phyloP scores from a whole-genome alignment of 208 protist species.

The Acanthamoeba healyi region DNA sequence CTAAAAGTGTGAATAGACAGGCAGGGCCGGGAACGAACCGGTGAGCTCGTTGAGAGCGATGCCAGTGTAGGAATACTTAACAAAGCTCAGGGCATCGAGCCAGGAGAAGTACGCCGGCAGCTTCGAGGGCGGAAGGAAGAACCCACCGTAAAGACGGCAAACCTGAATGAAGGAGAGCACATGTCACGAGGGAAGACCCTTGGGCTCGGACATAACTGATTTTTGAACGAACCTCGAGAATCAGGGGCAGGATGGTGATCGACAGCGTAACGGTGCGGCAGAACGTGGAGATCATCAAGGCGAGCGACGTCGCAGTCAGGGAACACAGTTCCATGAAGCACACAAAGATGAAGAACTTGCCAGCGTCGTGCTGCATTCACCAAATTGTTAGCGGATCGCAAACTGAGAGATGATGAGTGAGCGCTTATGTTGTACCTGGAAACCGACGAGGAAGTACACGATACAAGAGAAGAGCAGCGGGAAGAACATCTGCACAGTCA shows the following conservation, averaged over 20 bases:
- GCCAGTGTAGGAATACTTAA: conserved; percentile 62
- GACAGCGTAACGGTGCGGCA: conserved; percentile 72
- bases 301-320: conserved; percentile 64
- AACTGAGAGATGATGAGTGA: neutral
- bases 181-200: no score
- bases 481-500: conserved; percentile 65
- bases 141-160: conserved; percentile 71
- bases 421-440: conserved; percentile 17
- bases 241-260: conserved; percentile 52
- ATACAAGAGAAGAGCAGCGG: conserved; percentile 68
- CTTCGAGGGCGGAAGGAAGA: conserved; percentile 56
- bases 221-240: conserved; percentile 30
- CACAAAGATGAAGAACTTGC: conserved; percentile 76
- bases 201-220: no score
- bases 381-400: neutral
- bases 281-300: conserved; percentile 74
- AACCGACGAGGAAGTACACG: conserved; percentile 71
- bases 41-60: conserved; percentile 72
- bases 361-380: neutral
- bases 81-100: conserved; percentile 74
- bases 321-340: conserved; percentile 74
- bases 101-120: conserved; percentile 73
- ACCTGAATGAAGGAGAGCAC: no score
- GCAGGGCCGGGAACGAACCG: neutral
- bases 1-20: neutral